Evolutionary conservation across 2,329 filamentous ascomycete genomes (phyloP).

Genomic region (Chlorencoelia australis): DNA sequence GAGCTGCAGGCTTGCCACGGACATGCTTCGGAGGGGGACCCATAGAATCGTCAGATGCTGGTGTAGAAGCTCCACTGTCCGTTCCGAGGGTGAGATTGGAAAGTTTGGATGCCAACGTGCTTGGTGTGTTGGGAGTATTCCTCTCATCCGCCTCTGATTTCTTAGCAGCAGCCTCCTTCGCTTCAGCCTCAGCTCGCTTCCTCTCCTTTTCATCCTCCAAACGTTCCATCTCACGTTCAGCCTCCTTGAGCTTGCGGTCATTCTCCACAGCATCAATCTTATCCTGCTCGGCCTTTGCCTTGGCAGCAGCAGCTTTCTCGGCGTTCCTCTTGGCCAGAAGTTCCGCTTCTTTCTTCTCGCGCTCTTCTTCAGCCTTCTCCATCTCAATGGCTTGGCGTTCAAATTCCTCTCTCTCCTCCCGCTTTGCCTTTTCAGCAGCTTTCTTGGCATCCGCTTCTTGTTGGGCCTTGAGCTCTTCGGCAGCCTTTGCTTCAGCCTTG

Average conservation of each 20-base stretch:
- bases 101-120: conserved; percentile 34
- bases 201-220: conserved; percentile 61
- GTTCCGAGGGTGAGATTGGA: conserved; percentile 39
- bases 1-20: conserved; percentile 67
- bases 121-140: conserved; percentile 21
- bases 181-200: conserved; percentile 42
- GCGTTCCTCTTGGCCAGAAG: conserved; percentile 21
- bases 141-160: conserved; percentile 22
- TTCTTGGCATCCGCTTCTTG: conserved; percentile 26
- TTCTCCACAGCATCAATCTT: conserved; percentile 42
- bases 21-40: conserved; percentile 42
- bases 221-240: conserved; percentile 62
- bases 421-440: conserved; percentile 26
- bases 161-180: conserved; percentile 18
- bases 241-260: conserved; percentile 59
- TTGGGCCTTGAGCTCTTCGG: conserved; percentile 29
- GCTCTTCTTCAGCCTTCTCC: conserved; percentile 29
- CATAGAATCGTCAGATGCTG: conserved; percentile 35
- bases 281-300: conserved; percentile 36
- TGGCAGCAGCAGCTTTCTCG: conserved; percentile 30
- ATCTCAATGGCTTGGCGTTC: conserved; percentile 53
- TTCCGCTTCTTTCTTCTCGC: conserved; percentile 29
- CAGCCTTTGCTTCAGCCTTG: conserved; percentile 23
- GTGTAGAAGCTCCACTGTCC: conserved; percentile 33
- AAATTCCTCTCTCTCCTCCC: conserved; percentile 43